Conservation (phyloP, 1,284 basidiomycete genomes). For the Ganoderma resinaceum region DNA sequence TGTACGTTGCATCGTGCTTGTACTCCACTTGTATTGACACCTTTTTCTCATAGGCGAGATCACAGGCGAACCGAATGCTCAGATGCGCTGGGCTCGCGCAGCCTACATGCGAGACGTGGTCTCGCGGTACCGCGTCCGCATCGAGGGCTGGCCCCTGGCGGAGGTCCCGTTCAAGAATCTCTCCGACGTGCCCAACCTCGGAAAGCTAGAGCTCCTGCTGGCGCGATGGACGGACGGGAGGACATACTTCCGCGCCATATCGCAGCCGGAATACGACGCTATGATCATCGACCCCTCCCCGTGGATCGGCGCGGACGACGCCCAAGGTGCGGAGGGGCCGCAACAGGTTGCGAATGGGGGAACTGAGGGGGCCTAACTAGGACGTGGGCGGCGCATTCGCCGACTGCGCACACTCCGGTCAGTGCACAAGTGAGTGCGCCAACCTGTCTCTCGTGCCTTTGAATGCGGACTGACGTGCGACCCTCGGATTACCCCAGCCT, state of each 20-base stretch:
- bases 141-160: constrained; percentile 41
- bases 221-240: constrained; percentile 33
- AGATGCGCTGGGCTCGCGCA: constrained; percentile 37
- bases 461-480: constrained; percentile 3
- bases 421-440: background rate
- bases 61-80: constrained; percentile 37
- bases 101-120: constrained; percentile 42
- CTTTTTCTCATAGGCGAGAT: constrained; percentile 32
- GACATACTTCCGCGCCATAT: constrained; percentile 38
- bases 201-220: constrained; percentile 39
- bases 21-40: constrained; percentile 8
- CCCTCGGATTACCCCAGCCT: background rate
- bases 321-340: constrained; percentile 8
- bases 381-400: background rate
- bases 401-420: background rate
- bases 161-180: constrained; percentile 43
- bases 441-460: too few relatives aligned
- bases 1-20: constrained; percentile 29
- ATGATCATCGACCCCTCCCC: constrained; percentile 34
- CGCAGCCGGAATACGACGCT: constrained; percentile 34
- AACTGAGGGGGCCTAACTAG: constrained; percentile 4
- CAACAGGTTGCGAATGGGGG: constrained; percentile 6
- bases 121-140: constrained; percentile 39
- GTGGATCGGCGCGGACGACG: constrained; percentile 25
- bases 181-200: constrained; percentile 42